A percentile compares a stretch with the other conserved stretches of the same genome.
These are phyloP conservation scores for Periconia digitata DNA, from an alignment of 2,329 filamentous ascomycete genomes.

Conservation along the genomic window DNA sequence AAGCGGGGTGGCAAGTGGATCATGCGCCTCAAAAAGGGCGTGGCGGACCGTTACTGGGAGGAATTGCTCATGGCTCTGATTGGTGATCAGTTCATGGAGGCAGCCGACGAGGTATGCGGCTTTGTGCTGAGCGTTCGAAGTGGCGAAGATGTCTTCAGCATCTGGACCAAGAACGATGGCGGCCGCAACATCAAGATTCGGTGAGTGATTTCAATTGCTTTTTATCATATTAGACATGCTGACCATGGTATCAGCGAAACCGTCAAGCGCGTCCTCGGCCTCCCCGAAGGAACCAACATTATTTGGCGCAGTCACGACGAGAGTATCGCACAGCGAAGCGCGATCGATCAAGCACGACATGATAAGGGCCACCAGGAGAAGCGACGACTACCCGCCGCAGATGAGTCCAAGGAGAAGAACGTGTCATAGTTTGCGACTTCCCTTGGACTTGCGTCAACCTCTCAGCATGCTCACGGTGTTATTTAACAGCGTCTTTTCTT, in stretches of 20 bases:
- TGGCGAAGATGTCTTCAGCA: conserved; percentile 94
- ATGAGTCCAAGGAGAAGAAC: conserved; percentile 39
- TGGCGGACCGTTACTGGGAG: conserved; percentile 96
- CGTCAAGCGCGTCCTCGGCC: conserved; percentile 84
- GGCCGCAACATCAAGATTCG: conserved; percentile 95
- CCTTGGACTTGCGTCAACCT: neutral
- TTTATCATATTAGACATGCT: neutral
- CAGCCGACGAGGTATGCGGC: conserved; percentile 90
- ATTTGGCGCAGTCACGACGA: conserved; percentile 96
- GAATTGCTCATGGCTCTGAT: conserved; percentile 87
- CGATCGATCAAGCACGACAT: conserved; percentile 87
- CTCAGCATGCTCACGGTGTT: neutral
- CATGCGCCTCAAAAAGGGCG: conserved; percentile 92
- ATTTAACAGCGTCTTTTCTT: neutral
- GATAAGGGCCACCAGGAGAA: conserved; percentile 66
- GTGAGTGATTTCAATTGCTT: conserved; percentile 53
- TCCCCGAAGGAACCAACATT: conserved; percentile 86
- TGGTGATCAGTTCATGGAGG: conserved; percentile 91
- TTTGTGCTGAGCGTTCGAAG: conserved; percentile 92
- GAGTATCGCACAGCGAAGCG: conserved; percentile 87
- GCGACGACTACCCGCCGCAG: conserved; percentile 44
- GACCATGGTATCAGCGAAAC: conserved; percentile 67
- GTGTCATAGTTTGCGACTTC: conserved; percentile 16
- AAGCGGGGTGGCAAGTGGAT: conserved; percentile 97
- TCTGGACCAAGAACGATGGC: conserved; percentile 94